Conservation (phyloP, 1,284 basidiomycete species). For the Moesziomyces sp. region DNA sequence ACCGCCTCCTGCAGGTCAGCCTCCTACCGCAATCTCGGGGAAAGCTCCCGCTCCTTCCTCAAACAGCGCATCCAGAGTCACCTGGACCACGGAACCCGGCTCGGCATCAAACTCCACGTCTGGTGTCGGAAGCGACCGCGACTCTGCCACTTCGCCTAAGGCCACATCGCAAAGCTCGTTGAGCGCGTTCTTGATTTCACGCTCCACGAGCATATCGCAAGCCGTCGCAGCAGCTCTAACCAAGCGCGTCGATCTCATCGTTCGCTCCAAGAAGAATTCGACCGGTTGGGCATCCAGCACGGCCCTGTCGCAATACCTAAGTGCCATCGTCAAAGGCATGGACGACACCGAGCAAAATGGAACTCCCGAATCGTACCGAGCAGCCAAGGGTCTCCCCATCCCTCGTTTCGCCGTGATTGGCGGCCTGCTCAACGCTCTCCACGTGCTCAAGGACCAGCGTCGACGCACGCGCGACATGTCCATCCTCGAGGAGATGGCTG, state of each 20-base stretch:
- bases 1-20: slow-evolving; percentile 17
- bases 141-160: not conserved
- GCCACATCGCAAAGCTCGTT: slow-evolving; percentile 11
- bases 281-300: slow-evolving; percentile 48
- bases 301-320: slow-evolving; percentile 50
- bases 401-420: slow-evolving; percentile 57
- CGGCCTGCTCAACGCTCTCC: slow-evolving; percentile 58
- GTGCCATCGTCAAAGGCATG: slow-evolving; percentile 40
- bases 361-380: slow-evolving; percentile 34
- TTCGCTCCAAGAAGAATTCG: slow-evolving; percentile 32
- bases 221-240: slow-evolving; percentile 54
- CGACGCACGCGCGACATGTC: slow-evolving; percentile 39
- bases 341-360: slow-evolving; percentile 24
- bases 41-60: slow-evolving; percentile 4
- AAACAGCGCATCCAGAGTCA: slow-evolving; percentile 16
- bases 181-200: slow-evolving; percentile 39
- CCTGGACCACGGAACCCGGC: slow-evolving; percentile 37
- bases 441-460: slow-evolving; percentile 50
- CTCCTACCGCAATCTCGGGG: slow-evolving; percentile 5
- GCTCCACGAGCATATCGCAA: slow-evolving; percentile 46
- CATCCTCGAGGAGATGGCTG: slow-evolving; percentile 46
- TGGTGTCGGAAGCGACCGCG: not conserved
- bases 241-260: slow-evolving; percentile 54
- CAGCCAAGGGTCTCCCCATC: slow-evolving; percentile 41
- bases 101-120: slow-evolving; percentile 4